Evolutionary conservation across 768 basidiomycete species (phyloP), one percentile per base, ranked within the genome.

Genomic region (Russula lepida): DNA sequence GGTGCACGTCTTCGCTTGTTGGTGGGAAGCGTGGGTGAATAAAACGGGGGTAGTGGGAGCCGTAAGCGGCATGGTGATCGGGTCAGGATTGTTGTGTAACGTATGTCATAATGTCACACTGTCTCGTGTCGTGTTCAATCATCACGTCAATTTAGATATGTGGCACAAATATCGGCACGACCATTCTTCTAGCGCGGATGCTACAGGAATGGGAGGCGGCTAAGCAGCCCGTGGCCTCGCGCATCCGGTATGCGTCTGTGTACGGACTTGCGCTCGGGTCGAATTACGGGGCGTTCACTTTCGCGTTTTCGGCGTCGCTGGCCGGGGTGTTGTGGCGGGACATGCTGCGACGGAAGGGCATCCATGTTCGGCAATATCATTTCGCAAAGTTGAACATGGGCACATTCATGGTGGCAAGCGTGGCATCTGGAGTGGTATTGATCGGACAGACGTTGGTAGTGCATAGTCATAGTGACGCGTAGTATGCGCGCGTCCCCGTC

Each of bases 91-190:
- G 43, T 76, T 90, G 25, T 92, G 89, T 71, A 91, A 92, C 68
- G 74, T 78, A 58, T 58, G 74, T 72, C 35, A 23, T 28, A n/a
- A 58, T 58, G 74, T 37, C 32, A 48, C 59, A 25, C 12, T 47
- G 13, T 7, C 46, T 44, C 32, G 23, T 23, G 32, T 41, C 25
- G 7, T 28, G 11, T 33, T 19, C 12, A 46, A 58, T 43, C 7
- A 54, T 54, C 25, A 46, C 50, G 46, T 41, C 39, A 53, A 53
- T n/a, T 11, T 64, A 74, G 69, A 67, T 91, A 54, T 83, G 87
- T 19, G 92, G 92, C 0, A 95, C 92, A 6, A 95, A 95, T 73
- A 95, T 95, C 57, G 92, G 92, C 39, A 88, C 89, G 3, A 92
- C 90, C 5, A 94, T 98, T 70, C 80, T 97, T 33, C 81, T 95